Conservation (phyloP, 176 grass and related monocot genomes). For the Guadua angustifolia region DNA sequence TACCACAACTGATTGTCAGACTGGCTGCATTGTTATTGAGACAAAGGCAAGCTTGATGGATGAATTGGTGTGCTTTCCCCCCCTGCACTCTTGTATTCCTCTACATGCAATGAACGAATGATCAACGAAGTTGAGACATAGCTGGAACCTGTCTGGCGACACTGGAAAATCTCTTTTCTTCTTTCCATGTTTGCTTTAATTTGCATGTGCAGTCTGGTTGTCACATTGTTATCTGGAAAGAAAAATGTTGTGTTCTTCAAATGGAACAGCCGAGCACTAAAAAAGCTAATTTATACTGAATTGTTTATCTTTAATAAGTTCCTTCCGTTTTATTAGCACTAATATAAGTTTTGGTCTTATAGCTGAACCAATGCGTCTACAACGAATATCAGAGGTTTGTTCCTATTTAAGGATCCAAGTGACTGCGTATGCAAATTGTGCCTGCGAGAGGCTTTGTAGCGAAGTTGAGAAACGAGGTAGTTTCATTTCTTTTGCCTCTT, state of each 20-base stretch:
- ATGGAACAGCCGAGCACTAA: neutral
- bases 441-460: neutral
- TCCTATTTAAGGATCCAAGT: neutral
- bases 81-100: slow-evolving; percentile 20
- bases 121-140: neutral
- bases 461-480: neutral
- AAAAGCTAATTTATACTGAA: neutral
- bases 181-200: no score
- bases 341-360: neutral
- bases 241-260: neutral
- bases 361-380: neutral
- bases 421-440: neutral
- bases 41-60: slow-evolving; percentile 2
- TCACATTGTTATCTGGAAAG: neutral
- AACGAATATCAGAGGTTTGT: neutral
- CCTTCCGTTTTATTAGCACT: neutral
- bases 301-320: neutral
- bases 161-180: neutral
- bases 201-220: neutral
- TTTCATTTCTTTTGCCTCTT: neutral
- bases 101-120: neutral
- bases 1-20: neutral
- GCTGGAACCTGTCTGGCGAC: neutral
- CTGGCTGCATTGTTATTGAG: neutral
- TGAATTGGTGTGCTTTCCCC: neutral